Evolutionary conservation across 352 stramenopile genomes (phyloP).

Genomic region (Blastocystis sp.): DNA sequence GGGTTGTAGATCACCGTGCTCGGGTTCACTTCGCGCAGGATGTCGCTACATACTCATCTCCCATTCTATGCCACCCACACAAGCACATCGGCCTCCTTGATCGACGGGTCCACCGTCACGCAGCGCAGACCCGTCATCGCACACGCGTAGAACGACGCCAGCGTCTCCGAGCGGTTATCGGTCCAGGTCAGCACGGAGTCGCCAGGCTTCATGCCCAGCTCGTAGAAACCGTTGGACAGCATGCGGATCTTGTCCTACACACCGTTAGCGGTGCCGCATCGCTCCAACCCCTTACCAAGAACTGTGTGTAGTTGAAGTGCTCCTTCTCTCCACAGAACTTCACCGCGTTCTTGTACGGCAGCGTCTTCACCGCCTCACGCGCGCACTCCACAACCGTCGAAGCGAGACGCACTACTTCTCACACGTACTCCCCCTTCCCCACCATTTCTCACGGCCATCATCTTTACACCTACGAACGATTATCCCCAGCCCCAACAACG

Average conservation of each 20-base stretch:
- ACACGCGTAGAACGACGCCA: constrained; percentile 57
- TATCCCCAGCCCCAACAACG: not conserved
- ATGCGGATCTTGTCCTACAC: constrained; percentile 19
- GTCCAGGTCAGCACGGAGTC: constrained; percentile 55
- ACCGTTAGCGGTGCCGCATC: not conserved
- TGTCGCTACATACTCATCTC: constrained; percentile 7
- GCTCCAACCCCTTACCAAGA: not conserved
- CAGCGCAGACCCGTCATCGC: constrained; percentile 39
- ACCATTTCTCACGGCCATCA: constrained; percentile 8
- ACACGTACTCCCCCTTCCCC: not conserved
- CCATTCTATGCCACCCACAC: not conserved
- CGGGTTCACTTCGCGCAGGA: constrained; percentile 1
- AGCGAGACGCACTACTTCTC: constrained; percentile 52
- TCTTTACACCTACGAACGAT: constrained; percentile 45
- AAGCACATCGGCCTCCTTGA: constrained; percentile 35
- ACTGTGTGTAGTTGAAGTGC: constrained; percentile 56
- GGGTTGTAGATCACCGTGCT: constrained; percentile 1
- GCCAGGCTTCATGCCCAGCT: constrained; percentile 61
- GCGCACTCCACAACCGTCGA: constrained; percentile 53
- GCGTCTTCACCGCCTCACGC: constrained; percentile 13
- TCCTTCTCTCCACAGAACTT: constrained; percentile 46
- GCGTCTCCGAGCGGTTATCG: constrained; percentile 49
- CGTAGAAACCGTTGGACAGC: constrained; percentile 59
- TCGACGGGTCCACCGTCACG: constrained; percentile 27
- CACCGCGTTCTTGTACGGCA: constrained; percentile 65